Percentiles rank a stretch among this genome's conserved stretches.
phyloP scores from a whole-genome alignment of 2,329 filamentous ascomycete genomes.

The Aureobasidium sp. region DNA sequence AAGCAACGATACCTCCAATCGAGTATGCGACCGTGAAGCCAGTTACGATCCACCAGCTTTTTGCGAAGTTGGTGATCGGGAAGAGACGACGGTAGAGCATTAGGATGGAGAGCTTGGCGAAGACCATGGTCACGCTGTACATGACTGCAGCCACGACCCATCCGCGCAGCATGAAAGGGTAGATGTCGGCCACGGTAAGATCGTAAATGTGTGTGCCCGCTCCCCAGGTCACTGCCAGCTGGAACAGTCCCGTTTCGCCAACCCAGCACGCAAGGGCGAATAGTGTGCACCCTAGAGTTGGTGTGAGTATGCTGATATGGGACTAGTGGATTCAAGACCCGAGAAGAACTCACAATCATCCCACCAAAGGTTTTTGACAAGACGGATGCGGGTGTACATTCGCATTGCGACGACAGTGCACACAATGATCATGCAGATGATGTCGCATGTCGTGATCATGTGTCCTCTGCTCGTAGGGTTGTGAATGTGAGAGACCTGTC shows the following conservation, averaged over 20 bases:
- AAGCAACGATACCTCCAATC: not conserved
- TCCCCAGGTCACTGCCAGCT: not conserved
- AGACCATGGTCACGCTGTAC: constrained; percentile 13
- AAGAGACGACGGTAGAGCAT: constrained; percentile 12
- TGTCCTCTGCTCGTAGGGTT: not conserved
- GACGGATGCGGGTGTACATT: not conserved
- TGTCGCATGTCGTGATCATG: constrained; percentile 6
- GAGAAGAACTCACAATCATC: constrained; percentile 7
- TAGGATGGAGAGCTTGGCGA: constrained; percentile 18
- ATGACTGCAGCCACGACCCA: not conserved
- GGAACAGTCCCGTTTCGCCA: not conserved
- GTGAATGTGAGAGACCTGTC: not conserved
- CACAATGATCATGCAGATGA: not conserved
- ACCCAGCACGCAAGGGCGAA: constrained; percentile 3
- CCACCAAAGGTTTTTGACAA: constrained; percentile 3
- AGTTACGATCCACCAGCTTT: not conserved
- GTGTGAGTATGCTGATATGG: not conserved
- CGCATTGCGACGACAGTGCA: not conserved
- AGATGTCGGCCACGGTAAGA: not conserved
- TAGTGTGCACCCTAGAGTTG: not conserved
- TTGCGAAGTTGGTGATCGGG: constrained; percentile 1
- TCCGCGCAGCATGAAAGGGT: not conserved
- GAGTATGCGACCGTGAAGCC: constrained; percentile 12
- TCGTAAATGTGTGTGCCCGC: constrained; percentile 9
- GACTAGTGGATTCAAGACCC: not conserved